These are phyloP conservation scores for Diaporthe nobilis DNA, from an alignment of 2,329 filamentous ascomycete genomes.

Conservation along the genomic window DNA sequence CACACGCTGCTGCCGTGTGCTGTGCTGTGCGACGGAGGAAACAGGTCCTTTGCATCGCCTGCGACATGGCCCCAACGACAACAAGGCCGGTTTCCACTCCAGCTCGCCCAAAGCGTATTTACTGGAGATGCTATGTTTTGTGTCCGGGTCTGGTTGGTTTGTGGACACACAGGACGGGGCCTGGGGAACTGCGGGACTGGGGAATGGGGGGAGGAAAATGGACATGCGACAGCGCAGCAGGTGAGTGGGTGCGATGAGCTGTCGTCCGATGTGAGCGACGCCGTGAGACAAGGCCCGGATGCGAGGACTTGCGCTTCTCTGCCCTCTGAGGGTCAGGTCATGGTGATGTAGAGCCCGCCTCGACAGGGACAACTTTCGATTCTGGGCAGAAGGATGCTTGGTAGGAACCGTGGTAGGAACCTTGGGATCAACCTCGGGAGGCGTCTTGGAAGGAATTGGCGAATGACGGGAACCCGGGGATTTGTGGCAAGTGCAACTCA, in stretches of 20 bases:
- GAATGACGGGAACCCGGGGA: conserved; percentile 34
- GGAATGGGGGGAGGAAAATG: neutral
- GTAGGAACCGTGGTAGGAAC: neutral
- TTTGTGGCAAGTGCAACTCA: neutral
- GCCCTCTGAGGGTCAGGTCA: too few relatives aligned
- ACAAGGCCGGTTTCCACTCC: neutral
- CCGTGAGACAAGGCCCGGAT: neutral
- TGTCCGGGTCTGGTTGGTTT: conserved; percentile 24
- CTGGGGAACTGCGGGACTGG: conserved; percentile 5
- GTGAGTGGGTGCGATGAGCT: conserved; percentile 28
- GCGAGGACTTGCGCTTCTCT: neutral
- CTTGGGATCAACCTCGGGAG: neutral
- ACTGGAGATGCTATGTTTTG: conserved; percentile 5
- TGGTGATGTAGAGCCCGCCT: neutral
- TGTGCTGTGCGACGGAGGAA: conserved; percentile 26
- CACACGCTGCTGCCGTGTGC: conserved; percentile 12
- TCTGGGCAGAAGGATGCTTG: neutral
- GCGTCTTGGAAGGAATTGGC: conserved; percentile 35
- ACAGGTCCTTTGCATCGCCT: conserved; percentile 29
- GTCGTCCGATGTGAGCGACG: neutral
- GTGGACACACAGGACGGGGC: neutral
- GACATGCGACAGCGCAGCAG: conserved; percentile 23
- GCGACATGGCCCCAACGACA: conserved; percentile 1
- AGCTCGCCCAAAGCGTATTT: conserved; percentile 9
- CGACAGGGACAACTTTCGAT: conserved; percentile 8